Base-by-base conservation (phyloP, 2,329 filamentous ascomycete species). In the Aureobasidium namibiae region DNA sequence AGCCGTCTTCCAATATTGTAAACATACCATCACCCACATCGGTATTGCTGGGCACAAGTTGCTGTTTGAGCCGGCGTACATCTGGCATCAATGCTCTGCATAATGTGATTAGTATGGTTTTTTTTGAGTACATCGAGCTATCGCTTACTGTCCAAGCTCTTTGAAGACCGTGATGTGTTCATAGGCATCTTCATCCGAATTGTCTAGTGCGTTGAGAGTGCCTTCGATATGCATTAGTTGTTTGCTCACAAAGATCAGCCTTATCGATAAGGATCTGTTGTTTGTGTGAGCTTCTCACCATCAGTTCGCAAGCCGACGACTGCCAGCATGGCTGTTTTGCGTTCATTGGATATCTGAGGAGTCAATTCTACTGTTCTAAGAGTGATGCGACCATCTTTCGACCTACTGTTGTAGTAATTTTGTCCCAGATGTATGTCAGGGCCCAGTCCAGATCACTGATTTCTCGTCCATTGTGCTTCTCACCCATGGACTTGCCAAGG, bases 391-490 rank as follows among this genome's bases (percentile, higher is more conserved):
- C 31, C 14, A 3, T 21, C 21, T n/a, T n/a, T 31, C 6, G 39
- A 46, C 80, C 74, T 73, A 90, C 87, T 3, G 86, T 90, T 8
- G 82, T 83, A 5, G 86, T 87, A 65, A 95, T 88, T 70, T 89
- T 94, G 78, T 97, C 92, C 92, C 92, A 99, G 52, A 97, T 82
- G 74, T 96, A 99, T 63, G 84, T 84, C 84, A 97, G 86, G 49
- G 85, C 83, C 84, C 87, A 99, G 62, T 96, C 90, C 18, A 99
- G 82, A 70, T 97, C 88, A 3, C 87, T 87, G 70, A 92, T 83
- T 21, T 77, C 70, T 65, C 94, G 85, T 26, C 87, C 90, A 74
- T 83, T 80, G 66, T 84, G 82, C 66, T 78, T 81, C 69, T 88
- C 78, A 60, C 80, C 87, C 89, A 95, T 96, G n/a, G 92, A 89